Evolutionary conservation across 495 filamentous ascomycete genomes (phyloP).

Genomic region (Xylaria telfairii): DNA sequence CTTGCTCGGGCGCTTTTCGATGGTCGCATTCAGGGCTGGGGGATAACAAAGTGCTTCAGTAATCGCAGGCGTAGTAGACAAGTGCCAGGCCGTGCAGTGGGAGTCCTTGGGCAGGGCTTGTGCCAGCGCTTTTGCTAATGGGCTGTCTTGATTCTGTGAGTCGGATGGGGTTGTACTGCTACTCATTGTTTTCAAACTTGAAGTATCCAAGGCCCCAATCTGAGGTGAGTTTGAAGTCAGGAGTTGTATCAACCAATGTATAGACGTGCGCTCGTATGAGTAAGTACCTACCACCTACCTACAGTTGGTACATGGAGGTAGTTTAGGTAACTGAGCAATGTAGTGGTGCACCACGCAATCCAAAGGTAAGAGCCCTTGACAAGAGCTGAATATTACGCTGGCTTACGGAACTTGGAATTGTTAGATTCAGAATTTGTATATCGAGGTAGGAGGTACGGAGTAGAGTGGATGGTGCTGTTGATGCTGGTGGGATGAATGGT

Average conservation of each 20-base stretch:
- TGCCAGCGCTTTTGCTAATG: constrained; percentile 63
- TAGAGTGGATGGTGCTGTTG: not conserved
- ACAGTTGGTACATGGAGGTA: not conserved
- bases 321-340: not conserved
- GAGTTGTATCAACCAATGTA: not conserved
- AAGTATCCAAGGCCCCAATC: not conserved
- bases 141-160: constrained; percentile 22
- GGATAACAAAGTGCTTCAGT: constrained; percentile 79
- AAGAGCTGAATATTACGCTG: not conserved
- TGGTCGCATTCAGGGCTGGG: constrained; percentile 63
- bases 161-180: constrained; percentile 8
- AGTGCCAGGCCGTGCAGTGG: constrained; percentile 78
- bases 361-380: not conserved
- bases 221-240: not conserved
- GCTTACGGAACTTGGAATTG: not conserved
- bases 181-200: constrained; percentile 31
- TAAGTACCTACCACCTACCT: not conserved
- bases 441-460: not conserved
- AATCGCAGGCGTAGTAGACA: constrained; percentile 81
- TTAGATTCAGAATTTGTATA: not conserved
- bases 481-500: not conserved
- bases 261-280: not conserved
- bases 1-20: constrained; percentile 32
- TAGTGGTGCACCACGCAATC: not conserved
- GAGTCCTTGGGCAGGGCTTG: constrained; percentile 71